Evolutionary conservation across 106 monocot genomes (phyloP), one percentile per base, ranked within the genome.

Genomic region (Dendrobium officinale): DNA sequence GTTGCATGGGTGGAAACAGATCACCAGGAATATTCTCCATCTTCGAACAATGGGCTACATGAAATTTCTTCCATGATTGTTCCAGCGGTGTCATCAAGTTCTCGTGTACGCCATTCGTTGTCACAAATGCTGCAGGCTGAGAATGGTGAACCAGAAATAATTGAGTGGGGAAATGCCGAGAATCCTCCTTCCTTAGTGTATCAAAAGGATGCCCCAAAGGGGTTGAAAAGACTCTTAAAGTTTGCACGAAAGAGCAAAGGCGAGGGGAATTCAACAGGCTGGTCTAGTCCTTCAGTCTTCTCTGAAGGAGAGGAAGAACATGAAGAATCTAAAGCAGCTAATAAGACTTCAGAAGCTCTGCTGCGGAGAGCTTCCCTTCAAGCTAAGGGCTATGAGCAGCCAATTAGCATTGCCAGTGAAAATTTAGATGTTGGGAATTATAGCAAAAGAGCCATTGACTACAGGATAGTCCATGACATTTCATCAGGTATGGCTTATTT

Each of bases 101-200:
- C 91, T 19, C 83, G 87, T 41, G 77, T 95, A 8, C 89, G 89
- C 9, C 89, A 95, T 81, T 99, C 98, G 41, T 78, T 99, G 77
- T 99, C 95, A 18, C 98, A 99, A 79, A 99, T 99, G 98, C 84
- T 99, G 17, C 92, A 86, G 83, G 91, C 98, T 70, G 98, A 99
- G 44, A 92, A 4, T 59, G 66, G 79, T 43, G 98, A 99, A 77
- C 87, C 91, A 24, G 98, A 99, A 37, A 86, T 91, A 41, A 85
- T 99, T 29, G 98, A 99, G 66, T 99, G 98, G 98, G 98, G 98
- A 84, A 99, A 99, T 90, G 98, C 98, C 59, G 95, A 99, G 82
- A 93, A 95, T 77, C 98, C 98, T 47, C 98, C 98, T 77, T 85
- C 98, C 9, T 75, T 99, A 20, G 86, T 99, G 58, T 91, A 89